phyloP scores from a whole-genome alignment of 176 grass and related monocot genomes.

The Eremochloa ophiuroides region DNA sequence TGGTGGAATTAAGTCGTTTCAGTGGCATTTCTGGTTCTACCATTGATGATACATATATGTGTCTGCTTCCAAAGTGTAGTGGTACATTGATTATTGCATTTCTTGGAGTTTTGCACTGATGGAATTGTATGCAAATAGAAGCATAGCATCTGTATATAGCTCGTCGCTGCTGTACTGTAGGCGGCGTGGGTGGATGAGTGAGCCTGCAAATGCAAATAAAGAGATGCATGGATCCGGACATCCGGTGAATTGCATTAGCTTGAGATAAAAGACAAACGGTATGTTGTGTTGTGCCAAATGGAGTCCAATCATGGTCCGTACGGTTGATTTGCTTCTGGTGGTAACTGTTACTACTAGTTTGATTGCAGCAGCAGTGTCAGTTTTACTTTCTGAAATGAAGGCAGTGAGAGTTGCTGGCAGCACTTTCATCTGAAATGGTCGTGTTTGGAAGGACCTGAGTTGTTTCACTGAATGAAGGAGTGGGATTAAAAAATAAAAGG shows the following conservation, averaged over 20 bases:
- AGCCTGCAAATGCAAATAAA: background rate
- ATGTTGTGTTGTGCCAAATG: background rate
- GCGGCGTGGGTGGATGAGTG: too few species aligned
- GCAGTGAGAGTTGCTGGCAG: too few species aligned
- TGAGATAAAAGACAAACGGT: background rate
- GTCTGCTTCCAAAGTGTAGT: background rate
- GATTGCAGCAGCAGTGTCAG: too few species aligned
- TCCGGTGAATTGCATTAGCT: background rate
- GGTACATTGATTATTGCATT: background rate
- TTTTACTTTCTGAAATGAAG: too few species aligned
- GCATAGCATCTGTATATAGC: too few species aligned
- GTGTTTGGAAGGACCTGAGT: too few species aligned
- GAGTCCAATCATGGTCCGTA: background rate
- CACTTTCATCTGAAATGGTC: too few species aligned
- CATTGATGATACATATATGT: background rate
- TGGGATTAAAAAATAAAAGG: background rate
- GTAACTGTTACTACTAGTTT: too few species aligned
- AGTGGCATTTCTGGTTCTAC: background rate
- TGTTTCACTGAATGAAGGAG: background rate
- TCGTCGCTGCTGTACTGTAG: too few species aligned
- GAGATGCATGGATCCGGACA: background rate
- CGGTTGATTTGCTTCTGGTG: too few species aligned
- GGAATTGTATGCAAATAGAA: too few species aligned
- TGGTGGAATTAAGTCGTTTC: slow-evolving; percentile 4
- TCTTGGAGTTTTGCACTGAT: background rate